phyloP scores from a whole-genome alignment of 148 eudicot species.

The Vaccinium macrocarpon region DNA sequence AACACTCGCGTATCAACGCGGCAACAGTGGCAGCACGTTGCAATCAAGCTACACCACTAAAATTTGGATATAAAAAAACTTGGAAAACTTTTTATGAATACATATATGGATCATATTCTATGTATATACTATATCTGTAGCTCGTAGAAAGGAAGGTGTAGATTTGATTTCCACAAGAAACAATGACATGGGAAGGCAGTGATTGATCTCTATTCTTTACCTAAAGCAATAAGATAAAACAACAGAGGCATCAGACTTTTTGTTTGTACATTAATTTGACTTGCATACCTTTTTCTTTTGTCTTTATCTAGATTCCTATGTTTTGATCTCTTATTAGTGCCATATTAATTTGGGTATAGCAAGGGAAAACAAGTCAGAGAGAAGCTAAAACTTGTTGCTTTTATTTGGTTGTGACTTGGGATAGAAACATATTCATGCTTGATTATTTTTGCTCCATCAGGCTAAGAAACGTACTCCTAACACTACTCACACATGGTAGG shows the following conservation, averaged over 20 bases:
- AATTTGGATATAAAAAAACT: too few relatives aligned
- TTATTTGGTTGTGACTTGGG: neutral
- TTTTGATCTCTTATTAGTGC: constrained; percentile 3
- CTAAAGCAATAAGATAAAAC: neutral
- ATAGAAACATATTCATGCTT: neutral
- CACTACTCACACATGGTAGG: too few relatives aligned
- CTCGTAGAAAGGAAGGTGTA: too few relatives aligned
- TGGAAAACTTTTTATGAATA: too few relatives aligned
- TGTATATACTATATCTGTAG: too few relatives aligned
- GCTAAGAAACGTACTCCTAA: too few relatives aligned
- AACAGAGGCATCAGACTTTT: neutral
- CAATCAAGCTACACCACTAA: too few relatives aligned
- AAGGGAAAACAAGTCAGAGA: neutral
- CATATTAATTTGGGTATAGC: neutral
- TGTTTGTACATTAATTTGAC: neutral
- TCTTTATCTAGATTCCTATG: neutral
- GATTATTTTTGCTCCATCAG: too few relatives aligned
- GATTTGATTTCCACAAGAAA: neutral
- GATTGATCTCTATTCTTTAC: neutral
- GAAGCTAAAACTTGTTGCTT: neutral
- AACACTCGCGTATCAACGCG: too few relatives aligned
- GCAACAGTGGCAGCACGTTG: too few relatives aligned
- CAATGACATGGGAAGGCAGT: neutral
- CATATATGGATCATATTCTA: too few relatives aligned
- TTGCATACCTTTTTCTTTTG: neutral